Conservation (phyloP, 768 basidiomycete genomes). For the Stropharia rugosoannulata region DNA sequence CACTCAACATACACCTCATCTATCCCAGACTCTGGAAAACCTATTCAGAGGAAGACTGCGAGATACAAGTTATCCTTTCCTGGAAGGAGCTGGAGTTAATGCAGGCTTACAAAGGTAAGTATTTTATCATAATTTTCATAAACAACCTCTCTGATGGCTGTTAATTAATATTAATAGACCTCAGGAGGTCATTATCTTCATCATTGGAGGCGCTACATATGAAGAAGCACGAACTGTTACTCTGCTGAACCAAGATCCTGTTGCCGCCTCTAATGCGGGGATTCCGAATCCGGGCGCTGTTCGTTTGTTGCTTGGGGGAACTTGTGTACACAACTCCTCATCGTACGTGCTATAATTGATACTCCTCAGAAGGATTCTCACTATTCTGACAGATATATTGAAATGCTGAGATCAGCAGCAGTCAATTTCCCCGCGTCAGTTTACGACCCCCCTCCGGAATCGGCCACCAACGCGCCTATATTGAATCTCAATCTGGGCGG, state of each 20-base stretch:
- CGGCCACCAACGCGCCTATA: slow-evolving; percentile 69
- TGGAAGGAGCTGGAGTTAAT: slow-evolving; percentile 65
- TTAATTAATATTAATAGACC: slow-evolving; percentile 49
- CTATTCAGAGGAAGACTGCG: slow-evolving; percentile 83
- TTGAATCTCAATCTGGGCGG: slow-evolving; percentile 90
- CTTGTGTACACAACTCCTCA: slow-evolving; percentile 92
- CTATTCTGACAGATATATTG: slow-evolving; percentile 62
- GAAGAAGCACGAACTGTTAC: slow-evolving; percentile 89
- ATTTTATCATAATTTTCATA: neutral
- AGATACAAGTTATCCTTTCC: slow-evolving; percentile 89
- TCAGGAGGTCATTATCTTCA: slow-evolving; percentile 95
- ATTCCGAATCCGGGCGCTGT: slow-evolving; percentile 58
- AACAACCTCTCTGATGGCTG: neutral
- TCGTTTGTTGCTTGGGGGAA: slow-evolving; percentile 87
- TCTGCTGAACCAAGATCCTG: slow-evolving; percentile 81
- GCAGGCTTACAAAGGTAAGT: slow-evolving; percentile 67
- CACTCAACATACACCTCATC: slow-evolving; percentile 93
- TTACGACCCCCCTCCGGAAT: slow-evolving; percentile 76
- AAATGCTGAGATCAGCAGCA: slow-evolving; percentile 82
- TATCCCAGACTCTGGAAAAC: slow-evolving; percentile 89
- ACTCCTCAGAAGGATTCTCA: slow-evolving; percentile 8
- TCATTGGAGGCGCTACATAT: slow-evolving; percentile 95
- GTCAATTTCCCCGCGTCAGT: slow-evolving; percentile 60
- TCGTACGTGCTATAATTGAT: slow-evolving; percentile 49
- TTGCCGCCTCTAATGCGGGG: slow-evolving; percentile 44